Evolutionary conservation across 768 basidiomycete genomes (phyloP).

Genomic region (Coprinellus micaceus): DNA sequence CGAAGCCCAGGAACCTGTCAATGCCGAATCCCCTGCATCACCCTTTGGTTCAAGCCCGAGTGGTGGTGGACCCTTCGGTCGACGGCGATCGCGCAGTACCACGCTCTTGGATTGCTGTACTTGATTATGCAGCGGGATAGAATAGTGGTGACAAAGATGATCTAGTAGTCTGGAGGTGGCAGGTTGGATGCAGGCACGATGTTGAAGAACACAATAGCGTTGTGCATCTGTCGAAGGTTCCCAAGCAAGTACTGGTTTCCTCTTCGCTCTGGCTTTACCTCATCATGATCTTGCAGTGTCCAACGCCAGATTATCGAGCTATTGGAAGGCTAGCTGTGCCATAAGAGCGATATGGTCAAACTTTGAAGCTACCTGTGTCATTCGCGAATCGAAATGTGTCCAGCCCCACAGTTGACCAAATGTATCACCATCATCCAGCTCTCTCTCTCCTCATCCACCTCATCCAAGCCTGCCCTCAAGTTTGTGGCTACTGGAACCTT

Average conservation of each 20-base stretch:
- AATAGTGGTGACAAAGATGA: slow-evolving; percentile 99
- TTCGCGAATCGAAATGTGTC: slow-evolving; percentile 93
- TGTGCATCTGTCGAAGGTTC: slow-evolving; percentile 99
- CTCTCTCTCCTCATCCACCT: slow-evolving; percentile 94
- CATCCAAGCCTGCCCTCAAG: slow-evolving; percentile 91
- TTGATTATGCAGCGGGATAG: slow-evolving; percentile 95
- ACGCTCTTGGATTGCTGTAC: slow-evolving; percentile 90
- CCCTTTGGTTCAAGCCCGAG: slow-evolving; percentile 55
- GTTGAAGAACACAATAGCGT: slow-evolving; percentile 92
- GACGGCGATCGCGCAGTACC: slow-evolving; percentile 87
- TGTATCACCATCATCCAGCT: slow-evolving; percentile 92
- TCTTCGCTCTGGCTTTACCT: slow-evolving; percentile 5
- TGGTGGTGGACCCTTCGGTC: slow-evolving; percentile 68
- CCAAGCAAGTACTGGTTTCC: slow-evolving; percentile 64
- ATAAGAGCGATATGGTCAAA: slow-evolving; percentile 99
- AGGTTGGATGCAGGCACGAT: slow-evolving; percentile 79
- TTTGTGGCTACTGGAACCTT: slow-evolving; percentile 97
- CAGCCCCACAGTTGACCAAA: slow-evolving; percentile 74
- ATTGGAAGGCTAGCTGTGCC: slow-evolving; percentile 90
- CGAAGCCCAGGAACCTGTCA: slow-evolving; percentile 95
- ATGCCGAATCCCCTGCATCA: slow-evolving; percentile 72
- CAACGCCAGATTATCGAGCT: slow-evolving; percentile 92
- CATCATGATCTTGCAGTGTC: slow-evolving; percentile 48
- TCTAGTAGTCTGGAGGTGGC: slow-evolving; percentile 94
- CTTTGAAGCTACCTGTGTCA: slow-evolving; percentile 94